Evolutionary conservation across 2,329 filamentous ascomycete genomes (phyloP), one percentile per base, ranked within the genome.

Genomic region (Trichoderma gracile): DNA sequence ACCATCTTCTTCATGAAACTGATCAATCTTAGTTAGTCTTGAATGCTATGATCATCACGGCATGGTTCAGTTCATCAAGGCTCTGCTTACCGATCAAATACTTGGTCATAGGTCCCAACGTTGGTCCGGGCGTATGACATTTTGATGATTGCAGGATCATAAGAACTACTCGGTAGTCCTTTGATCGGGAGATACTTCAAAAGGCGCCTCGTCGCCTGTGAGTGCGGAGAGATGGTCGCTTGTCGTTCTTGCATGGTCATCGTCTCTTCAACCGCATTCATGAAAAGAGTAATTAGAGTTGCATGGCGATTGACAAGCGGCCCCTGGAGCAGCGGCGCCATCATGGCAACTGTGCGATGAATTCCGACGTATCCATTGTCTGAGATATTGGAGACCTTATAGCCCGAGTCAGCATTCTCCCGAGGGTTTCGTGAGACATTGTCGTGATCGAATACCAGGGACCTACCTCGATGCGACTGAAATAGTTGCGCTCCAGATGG

Each of bases 261-360:
- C 1, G 14, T 45, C 6, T 64, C 53, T 9, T 0, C 0, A 21
- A 64, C 19, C 0, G 61, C 61, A 9, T 64, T 58, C 45, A 56
- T 52, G 33, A 64, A 64, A 0, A 64, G 45, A 10, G 40, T 64
- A 21, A 64, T 64, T 9, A 64, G 38, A 12, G 61, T 64, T 2
- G 61, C 61, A 45, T 64, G 61, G 3, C 21, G 43, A 23, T 64
- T 64, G 2, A 30, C 2, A 1, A 5, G 21, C 3, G 30, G 21
- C 4, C 3, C 1, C n/a, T 64, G 61, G 1, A 64, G 38, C 2
- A 64, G 23, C 1, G 30, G 23, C 1, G 8, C 52, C 38, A 63
- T 25, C 15, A 10, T 10, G 5, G 5, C 21, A 10, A 54, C 17
- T 23, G 60, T 63, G 7, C 12, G 9, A 6, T 27, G 27, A 0